Evolutionary conservation across 768 basidiomycete species (phyloP), one percentile per base, ranked within the genome.

Genomic region (Rhodotorula kratochvilovae): DNA sequence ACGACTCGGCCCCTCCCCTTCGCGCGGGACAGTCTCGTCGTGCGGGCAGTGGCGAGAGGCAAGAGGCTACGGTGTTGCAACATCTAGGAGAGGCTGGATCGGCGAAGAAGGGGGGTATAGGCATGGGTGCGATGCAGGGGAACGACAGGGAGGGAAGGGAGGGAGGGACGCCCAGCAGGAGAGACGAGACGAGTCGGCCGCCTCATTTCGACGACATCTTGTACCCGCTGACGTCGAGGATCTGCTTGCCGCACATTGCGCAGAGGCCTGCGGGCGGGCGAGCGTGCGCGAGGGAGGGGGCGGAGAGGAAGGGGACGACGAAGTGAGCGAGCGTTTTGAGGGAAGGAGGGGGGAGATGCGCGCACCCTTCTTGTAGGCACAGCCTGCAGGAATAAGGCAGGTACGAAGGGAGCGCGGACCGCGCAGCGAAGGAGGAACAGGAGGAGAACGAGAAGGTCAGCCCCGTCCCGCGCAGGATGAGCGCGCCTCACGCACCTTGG

Each of bases 401-500:
- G 33, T 15, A 11, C 5, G 23, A 39, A 58, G 19, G 36, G 6
- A n/a, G 25, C 5, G 42, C 5, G 42, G 21, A n/a, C 11, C 25
- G 7, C 11, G 10, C 17, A 50, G 48, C 4, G 15, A 2, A 51
- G 23, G 27, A 13, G 53, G 6, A 33, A 7, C 29, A n/a, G 31
- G 15, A 19, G 19, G 15, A 5, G 13, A 27, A 27, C 19, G 29
- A 21, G 53, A 29, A 15, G 21, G 31, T 54, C 53, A 33, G 31
- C 13, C 29, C 11, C 48, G 16, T 3, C 48, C 48, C 6, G 39
- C 39, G 39, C n/a, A n/a, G n/a, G n/a, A n/a, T n/a, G n/a, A n/a
- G n/a, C n/a, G n/a, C n/a, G n/a, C n/a, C n/a, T n/a, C n/a, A 61
- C 72, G 66, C 45, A 74, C 74, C 56, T 29, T 75, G 74, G 56